These are phyloP conservation scores for Sungouiella thailandica DNA, from an alignment of 805 yeast species.

Conservation along the genomic window DNA sequence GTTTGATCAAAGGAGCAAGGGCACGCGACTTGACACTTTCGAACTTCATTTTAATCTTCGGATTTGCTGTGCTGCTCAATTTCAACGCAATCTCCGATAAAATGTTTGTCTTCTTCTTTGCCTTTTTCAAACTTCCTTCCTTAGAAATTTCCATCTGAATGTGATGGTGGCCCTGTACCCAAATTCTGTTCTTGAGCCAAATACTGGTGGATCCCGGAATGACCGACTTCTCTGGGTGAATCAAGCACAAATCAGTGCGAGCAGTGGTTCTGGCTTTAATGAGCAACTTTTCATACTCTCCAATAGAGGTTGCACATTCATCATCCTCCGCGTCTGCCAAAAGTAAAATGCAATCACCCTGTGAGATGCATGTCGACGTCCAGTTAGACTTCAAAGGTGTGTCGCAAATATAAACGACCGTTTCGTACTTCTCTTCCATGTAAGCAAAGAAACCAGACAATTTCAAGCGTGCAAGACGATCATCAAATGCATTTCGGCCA, in stretches of 20 bases:
- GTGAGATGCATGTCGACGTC: slow-evolving; percentile 90
- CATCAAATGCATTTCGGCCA: slow-evolving; percentile 92
- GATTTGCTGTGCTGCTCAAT: slow-evolving; percentile 28
- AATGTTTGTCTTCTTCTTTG: slow-evolving; percentile 18
- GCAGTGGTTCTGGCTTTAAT: slow-evolving; percentile 78
- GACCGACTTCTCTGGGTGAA: slow-evolving; percentile 81
- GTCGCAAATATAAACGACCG: slow-evolving; percentile 87
- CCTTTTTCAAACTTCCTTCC: slow-evolving; percentile 13
- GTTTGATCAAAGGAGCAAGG: slow-evolving; percentile 21
- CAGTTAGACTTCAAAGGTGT: slow-evolving; percentile 77
- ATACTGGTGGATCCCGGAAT: slow-evolving; percentile 77
- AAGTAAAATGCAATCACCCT: slow-evolving; percentile 89
- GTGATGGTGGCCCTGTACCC: slow-evolving; percentile 95
- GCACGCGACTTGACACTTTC: slow-evolving; percentile 31
- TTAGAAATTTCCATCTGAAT: slow-evolving; percentile 56
- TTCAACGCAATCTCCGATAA: slow-evolving; percentile 34
- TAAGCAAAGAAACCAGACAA: slow-evolving; percentile 88
- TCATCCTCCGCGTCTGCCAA: slow-evolving; percentile 77
- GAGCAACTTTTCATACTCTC: slow-evolving; percentile 79
- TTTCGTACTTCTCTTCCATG: slow-evolving; percentile 81
- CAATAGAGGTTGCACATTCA: slow-evolving; percentile 55
- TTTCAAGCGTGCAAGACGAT: slow-evolving; percentile 68
- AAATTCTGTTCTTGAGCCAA: slow-evolving; percentile 81
- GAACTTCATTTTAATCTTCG: slow-evolving; percentile 26
- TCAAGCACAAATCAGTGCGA: slow-evolving; percentile 75